Evolutionary conservation across 2,329 filamentous ascomycete species (phyloP).

Genomic region (Bipolaris gigantea): DNA sequence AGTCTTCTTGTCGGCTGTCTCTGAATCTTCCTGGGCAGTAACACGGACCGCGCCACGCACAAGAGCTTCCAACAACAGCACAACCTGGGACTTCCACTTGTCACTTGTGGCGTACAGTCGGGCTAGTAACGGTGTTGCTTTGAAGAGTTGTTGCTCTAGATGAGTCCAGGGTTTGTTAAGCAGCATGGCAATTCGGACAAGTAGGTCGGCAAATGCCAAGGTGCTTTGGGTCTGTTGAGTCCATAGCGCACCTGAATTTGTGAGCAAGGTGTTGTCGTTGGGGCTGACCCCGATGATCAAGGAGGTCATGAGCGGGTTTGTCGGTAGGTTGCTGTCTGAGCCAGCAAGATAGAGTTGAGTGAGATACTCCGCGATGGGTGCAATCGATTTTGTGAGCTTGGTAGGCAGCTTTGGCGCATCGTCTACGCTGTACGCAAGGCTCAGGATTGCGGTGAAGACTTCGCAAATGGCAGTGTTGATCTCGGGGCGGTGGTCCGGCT

Average conservation of each 20-base stretch:
- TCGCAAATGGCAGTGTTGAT: conserved; percentile 69
- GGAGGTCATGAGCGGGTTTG: conserved; percentile 74
- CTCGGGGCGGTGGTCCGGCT: conserved; percentile 66
- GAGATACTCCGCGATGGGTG: conserved; percentile 73
- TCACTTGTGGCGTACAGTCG: conserved; percentile 73
- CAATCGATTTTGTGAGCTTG: conserved; percentile 65
- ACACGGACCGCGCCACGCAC: conserved; percentile 68
- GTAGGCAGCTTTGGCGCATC: conserved; percentile 53
- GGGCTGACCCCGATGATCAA: conserved; percentile 58
- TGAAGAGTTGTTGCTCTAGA: conserved; percentile 79
- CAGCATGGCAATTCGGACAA: conserved; percentile 71
- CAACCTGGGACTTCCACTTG: conserved; percentile 64
- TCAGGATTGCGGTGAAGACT: conserved; percentile 71
- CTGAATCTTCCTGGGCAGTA: conserved; percentile 42
- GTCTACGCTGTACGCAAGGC: conserved; percentile 74
- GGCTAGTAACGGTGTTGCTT: conserved; percentile 73
- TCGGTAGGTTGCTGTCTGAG: conserved; percentile 69
- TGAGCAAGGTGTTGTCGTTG: conserved; percentile 51
- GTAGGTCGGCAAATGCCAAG: conserved; percentile 66
- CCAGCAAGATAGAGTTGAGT: conserved; percentile 74
- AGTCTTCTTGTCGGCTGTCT: conserved; percentile 7
- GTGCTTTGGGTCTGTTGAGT: conserved; percentile 66
- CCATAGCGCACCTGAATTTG: conserved; percentile 45
- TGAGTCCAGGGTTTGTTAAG: conserved; percentile 64
- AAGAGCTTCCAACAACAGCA: conserved; percentile 71